Evolutionary conservation across 192 early-diverging fungal species (phyloP).

Genomic region (Endogone sp.): DNA sequence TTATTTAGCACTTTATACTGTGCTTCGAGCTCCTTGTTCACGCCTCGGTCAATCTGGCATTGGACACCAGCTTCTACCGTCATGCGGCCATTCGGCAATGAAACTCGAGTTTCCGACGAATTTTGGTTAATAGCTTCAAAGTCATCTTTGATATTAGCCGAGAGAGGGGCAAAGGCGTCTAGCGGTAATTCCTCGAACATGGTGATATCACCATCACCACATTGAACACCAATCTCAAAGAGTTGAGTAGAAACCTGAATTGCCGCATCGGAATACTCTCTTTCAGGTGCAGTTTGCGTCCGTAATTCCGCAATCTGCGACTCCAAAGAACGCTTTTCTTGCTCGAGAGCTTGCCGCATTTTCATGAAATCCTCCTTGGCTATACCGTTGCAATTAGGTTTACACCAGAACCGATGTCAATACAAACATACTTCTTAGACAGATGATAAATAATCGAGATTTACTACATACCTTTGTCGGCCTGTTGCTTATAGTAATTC

Average conservation of each 20-base stretch:
- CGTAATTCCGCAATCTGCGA: slow-evolving; percentile 23
- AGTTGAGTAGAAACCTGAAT: not conserved
- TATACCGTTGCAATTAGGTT: too few species aligned
- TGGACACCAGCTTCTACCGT: slow-evolving; percentile 2
- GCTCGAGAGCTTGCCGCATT: slow-evolving; percentile 20
- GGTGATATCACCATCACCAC: not conserved
- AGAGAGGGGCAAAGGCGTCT: not conserved
- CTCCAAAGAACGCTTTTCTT: slow-evolving; percentile 21
- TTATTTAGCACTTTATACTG: slow-evolving; percentile 14
- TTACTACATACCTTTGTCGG: too few species aligned
- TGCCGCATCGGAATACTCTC: not conserved
- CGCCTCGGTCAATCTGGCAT: slow-evolving; percentile 2
- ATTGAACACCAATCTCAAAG: not conserved
- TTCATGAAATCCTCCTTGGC: slow-evolving; percentile 15
- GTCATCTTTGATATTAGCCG: not conserved
- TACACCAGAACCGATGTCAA: too few species aligned
- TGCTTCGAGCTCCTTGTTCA: slow-evolving; percentile 6
- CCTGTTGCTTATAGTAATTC: slow-evolving; percentile 26
- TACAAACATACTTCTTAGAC: too few species aligned
- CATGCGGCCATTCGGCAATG: not conserved
- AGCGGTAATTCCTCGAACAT: not conserved
- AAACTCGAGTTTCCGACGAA: too few species aligned
- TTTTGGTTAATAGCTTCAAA: too few species aligned
- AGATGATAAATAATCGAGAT: too few species aligned
- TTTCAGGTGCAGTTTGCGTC: not conserved